Conservation (phyloP, 768 basidiomycete species). For the Amanita thiersii region DNA sequence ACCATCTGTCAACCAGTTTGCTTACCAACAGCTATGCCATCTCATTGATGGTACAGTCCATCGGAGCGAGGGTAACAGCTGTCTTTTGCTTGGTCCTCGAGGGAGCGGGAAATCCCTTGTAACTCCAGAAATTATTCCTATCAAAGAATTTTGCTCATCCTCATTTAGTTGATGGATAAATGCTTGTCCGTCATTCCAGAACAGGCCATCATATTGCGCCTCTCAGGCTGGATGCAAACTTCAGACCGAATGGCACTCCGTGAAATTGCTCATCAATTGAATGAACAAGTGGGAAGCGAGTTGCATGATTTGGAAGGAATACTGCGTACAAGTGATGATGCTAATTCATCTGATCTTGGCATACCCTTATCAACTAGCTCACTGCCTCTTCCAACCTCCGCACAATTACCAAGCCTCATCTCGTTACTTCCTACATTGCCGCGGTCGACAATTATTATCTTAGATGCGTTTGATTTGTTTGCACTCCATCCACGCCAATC, state of each 20-base stretch:
- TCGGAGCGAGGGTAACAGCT: constrained; percentile 91
- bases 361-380: constrained; percentile 11
- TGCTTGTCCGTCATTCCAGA: constrained; percentile 31
- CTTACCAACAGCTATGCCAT: constrained; percentile 49
- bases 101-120: constrained; percentile 85
- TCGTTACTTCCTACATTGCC: constrained; percentile 71
- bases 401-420: constrained; percentile 69
- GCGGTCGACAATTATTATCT: constrained; percentile 72
- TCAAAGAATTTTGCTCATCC: constrained; percentile 7
- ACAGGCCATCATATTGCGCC: constrained; percentile 64
- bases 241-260: constrained; percentile 88
- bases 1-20: constrained; percentile 38
- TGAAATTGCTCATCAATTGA: constrained; percentile 83
- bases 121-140: constrained; percentile 14
- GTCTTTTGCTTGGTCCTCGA: constrained; percentile 75
- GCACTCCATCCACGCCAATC: constrained; percentile 88
- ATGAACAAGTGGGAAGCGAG: constrained; percentile 62
- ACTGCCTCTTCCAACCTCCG: constrained; percentile 48
- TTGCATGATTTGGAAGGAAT: constrained; percentile 34
- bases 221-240: constrained; percentile 80
- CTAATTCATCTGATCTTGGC: constrained; percentile 26
- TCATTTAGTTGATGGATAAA: constrained; percentile 55
- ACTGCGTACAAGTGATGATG: constrained; percentile 26
- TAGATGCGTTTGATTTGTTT: constrained; percentile 94
- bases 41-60: constrained; percentile 66